Conservation (phyloP, 345 rosid species). For the Rubroshorea leprosula region DNA sequence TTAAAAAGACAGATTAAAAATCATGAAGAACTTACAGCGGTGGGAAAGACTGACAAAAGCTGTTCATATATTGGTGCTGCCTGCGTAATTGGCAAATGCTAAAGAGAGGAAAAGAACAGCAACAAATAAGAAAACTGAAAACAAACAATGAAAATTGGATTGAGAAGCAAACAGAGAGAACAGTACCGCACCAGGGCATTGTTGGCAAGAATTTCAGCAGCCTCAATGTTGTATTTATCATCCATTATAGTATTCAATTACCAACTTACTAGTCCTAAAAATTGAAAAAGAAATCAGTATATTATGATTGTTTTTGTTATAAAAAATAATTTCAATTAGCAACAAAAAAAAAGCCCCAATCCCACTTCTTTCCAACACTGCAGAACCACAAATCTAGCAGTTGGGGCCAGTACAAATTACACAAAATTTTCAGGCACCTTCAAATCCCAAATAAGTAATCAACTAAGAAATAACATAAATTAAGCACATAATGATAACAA, state of each 20-base stretch:
- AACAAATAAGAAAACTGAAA: neutral
- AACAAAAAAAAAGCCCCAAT: neutral
- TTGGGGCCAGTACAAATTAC: no score
- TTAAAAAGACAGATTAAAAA: neutral
- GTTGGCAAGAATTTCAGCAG: slow-evolving; percentile 71
- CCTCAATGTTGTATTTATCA: slow-evolving; percentile 77
- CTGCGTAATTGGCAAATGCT: slow-evolving; percentile 76
- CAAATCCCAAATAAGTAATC: no score
- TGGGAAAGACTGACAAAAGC: slow-evolving; percentile 67
- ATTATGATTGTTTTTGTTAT: no score
- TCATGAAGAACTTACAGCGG: slow-evolving; percentile 66
- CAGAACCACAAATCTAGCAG: neutral
- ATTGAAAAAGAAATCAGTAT: neutral
- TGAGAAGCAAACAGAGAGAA: neutral
- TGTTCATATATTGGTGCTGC: slow-evolving; percentile 83
- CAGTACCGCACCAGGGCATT: slow-evolving; percentile 48
- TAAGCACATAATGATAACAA: no score
- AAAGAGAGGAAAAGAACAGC: slow-evolving; percentile 12
- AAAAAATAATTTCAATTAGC: no score
- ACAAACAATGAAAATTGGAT: slow-evolving; percentile 6
- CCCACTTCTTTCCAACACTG: neutral
- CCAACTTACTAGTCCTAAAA: neutral
- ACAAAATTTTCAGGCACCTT: no score
- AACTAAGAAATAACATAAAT: no score
- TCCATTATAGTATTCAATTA: neutral